Conservation (phyloP, 2,329 filamentous ascomycete genomes). For the Epichloe amarillans region DNA sequence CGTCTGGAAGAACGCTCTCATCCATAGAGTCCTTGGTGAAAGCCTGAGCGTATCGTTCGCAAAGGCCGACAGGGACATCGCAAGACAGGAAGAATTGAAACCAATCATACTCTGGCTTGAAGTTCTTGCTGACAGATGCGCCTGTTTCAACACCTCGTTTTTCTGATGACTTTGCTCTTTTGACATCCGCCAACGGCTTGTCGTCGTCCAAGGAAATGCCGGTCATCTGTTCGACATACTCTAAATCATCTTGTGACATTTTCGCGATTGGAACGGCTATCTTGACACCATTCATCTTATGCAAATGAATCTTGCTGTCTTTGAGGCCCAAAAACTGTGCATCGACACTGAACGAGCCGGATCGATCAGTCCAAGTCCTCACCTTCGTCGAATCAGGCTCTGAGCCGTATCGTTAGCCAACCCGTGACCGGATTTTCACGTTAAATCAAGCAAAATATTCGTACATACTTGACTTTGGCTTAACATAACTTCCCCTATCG, state of each 20-base stretch:
- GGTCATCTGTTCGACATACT: conserved; percentile 84
- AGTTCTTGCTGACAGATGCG: conserved; percentile 45
- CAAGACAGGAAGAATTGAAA: conserved; percentile 95
- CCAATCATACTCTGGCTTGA: conserved; percentile 83
- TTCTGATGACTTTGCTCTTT: conserved; percentile 31
- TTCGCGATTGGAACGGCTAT: conserved; percentile 92
- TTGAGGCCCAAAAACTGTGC: conserved; percentile 90
- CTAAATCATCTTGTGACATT: conserved; percentile 90
- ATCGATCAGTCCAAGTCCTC: conserved; percentile 87
- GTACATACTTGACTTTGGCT: conserved; percentile 58
- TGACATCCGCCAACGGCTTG: conserved; percentile 80
- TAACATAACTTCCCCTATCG: conserved; percentile 38
- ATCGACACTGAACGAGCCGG: conserved; percentile 92
- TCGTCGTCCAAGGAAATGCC: conserved; percentile 86
- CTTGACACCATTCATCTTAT: conserved; percentile 96
- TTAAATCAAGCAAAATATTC: not conserved
- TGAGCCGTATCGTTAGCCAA: conserved; percentile 21
- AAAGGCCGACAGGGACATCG: conserved; percentile 83
- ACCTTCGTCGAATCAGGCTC: conserved; percentile 75
- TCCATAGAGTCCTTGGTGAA: conserved; percentile 92
- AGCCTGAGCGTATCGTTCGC: conserved; percentile 83
- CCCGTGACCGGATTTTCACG: not conserved
- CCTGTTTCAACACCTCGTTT: conserved; percentile 31
- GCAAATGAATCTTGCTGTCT: conserved; percentile 93
- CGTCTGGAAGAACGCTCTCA: conserved; percentile 80